These are phyloP conservation scores for Marasmius fiardii DNA, from an alignment of 1,284 basidiomycete genomes.

Conservation along the genomic window DNA sequence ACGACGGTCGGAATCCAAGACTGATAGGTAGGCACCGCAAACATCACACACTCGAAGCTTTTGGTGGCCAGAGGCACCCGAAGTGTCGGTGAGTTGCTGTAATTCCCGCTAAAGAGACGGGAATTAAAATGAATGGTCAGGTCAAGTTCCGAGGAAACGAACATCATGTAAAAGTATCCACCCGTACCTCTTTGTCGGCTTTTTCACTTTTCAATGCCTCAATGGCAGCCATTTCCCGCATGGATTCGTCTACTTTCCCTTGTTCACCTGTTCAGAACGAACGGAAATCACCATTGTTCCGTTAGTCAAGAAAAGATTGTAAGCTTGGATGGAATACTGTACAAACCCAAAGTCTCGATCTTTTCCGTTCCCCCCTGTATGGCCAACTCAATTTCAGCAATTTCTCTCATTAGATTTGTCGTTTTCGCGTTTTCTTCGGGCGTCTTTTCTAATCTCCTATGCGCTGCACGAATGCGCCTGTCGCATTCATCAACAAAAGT, in stretches of 20 bases:
- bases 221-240: constrained; percentile 95
- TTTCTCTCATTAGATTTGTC: constrained; percentile 98
- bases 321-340: constrained; percentile 12
- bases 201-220: constrained; percentile 98
- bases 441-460: constrained; percentile 96
- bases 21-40: constrained; percentile 97
- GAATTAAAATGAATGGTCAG: constrained; percentile 15
- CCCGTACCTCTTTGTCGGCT: constrained; percentile 85
- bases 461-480: constrained; percentile 90
- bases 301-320: constrained; percentile 11
- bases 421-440: constrained; percentile 99
- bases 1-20: constrained; percentile 97
- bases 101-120: constrained; percentile 70
- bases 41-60: constrained; percentile 99
- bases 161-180: constrained; percentile 13
- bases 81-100: constrained; percentile 95
- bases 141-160: constrained; percentile 8
- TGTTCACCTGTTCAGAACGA: constrained; percentile 71
- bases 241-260: constrained; percentile 97
- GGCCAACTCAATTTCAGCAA: constrained; percentile 97
- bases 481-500: constrained; percentile 98
- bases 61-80: constrained; percentile 98
- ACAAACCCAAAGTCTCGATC: constrained; percentile 88
- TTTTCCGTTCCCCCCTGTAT: constrained; percentile 98
- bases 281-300: constrained; percentile 5